phyloP scores from a whole-genome alignment of 179 eudicot genomes.

The Vitellaria paradoxa region DNA sequence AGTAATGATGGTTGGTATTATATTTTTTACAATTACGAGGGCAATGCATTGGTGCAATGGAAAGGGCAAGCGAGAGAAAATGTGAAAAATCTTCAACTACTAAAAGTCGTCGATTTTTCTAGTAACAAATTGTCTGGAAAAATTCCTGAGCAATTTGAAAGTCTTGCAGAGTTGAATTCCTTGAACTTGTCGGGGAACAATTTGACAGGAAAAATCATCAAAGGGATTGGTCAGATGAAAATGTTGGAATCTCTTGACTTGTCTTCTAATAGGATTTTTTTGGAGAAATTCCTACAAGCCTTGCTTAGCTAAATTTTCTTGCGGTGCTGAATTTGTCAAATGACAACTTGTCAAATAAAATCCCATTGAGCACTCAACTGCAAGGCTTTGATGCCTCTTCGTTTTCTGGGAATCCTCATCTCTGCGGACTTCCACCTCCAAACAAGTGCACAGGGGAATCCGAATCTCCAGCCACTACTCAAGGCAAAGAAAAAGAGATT shows the following conservation, averaged over 20 bases:
- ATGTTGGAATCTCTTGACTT: slow-evolving; percentile 33
- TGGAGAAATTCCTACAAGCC: slow-evolving; percentile 29
- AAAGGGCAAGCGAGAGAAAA: slow-evolving; percentile 9
- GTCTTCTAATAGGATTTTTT: slow-evolving; percentile 32
- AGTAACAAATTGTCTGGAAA: slow-evolving; percentile 29
- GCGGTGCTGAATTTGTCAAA: slow-evolving; percentile 24
- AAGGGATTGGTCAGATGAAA: slow-evolving; percentile 26
- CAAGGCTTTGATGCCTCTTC: slow-evolving; percentile 15
- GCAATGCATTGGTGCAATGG: not conserved
- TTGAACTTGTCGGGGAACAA: slow-evolving; percentile 35
- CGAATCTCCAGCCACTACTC: not conserved
- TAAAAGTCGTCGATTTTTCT: slow-evolving; percentile 17
- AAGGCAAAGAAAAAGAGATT: not conserved
- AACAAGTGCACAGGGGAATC: not conserved
- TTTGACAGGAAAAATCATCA: slow-evolving; percentile 28
- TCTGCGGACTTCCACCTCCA: slow-evolving; percentile 17
- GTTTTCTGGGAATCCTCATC: slow-evolving; percentile 4
- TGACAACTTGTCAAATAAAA: slow-evolving; percentile 37
- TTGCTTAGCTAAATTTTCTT: slow-evolving; percentile 9
- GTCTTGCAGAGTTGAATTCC: slow-evolving; percentile 11
- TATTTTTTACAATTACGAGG: not conserved
- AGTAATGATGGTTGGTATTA: not conserved
- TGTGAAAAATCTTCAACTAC: not conserved
- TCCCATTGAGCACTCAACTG: slow-evolving; percentile 30
- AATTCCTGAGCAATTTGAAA: slow-evolving; percentile 31